Conservation (phyloP, 495 filamentous ascomycete genomes). For the Antarctomyces pellizariae region DNA sequence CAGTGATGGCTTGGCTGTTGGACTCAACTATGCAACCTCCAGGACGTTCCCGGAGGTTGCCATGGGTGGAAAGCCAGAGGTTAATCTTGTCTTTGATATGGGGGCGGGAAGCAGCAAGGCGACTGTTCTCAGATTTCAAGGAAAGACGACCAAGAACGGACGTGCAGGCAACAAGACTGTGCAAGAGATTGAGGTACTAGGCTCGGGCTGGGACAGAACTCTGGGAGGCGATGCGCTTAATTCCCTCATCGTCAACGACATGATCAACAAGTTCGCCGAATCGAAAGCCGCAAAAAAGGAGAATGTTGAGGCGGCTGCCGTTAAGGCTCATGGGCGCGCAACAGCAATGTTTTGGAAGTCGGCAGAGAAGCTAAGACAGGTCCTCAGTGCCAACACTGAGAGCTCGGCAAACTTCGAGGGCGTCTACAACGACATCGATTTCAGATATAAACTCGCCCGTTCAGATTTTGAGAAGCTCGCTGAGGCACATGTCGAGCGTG, state of each 20-base stretch:
- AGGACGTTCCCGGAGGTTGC: slow-evolving; percentile 67
- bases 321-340: slow-evolving; percentile 59
- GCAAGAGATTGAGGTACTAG: slow-evolving; percentile 76
- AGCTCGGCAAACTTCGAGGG: slow-evolving; percentile 63
- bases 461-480: slow-evolving; percentile 63
- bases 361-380: slow-evolving; percentile 64
- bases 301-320: slow-evolving; percentile 28
- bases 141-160: slow-evolving; percentile 69
- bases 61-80: slow-evolving; percentile 71
- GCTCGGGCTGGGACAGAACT: slow-evolving; percentile 67
- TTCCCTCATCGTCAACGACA: slow-evolving; percentile 64
- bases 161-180: slow-evolving; percentile 91
- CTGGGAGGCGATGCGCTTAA: slow-evolving; percentile 85
- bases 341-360: slow-evolving; percentile 81
- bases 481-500: slow-evolving; percentile 39
- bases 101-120: slow-evolving; percentile 92
- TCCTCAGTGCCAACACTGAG: slow-evolving; percentile 82
- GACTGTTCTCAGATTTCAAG: slow-evolving; percentile 79
- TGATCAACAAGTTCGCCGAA: slow-evolving; percentile 55
- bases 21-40: slow-evolving; percentile 81
- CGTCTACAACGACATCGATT: slow-evolving; percentile 76
- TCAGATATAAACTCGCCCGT: slow-evolving; percentile 74
- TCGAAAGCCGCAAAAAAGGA: slow-evolving; percentile 44
- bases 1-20: slow-evolving; percentile 80
- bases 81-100: slow-evolving; percentile 92